Evolutionary conservation across 495 filamentous ascomycete genomes (phyloP), one percentile per base, ranked within the genome.

Genomic region (Neurospora pannonica): DNA sequence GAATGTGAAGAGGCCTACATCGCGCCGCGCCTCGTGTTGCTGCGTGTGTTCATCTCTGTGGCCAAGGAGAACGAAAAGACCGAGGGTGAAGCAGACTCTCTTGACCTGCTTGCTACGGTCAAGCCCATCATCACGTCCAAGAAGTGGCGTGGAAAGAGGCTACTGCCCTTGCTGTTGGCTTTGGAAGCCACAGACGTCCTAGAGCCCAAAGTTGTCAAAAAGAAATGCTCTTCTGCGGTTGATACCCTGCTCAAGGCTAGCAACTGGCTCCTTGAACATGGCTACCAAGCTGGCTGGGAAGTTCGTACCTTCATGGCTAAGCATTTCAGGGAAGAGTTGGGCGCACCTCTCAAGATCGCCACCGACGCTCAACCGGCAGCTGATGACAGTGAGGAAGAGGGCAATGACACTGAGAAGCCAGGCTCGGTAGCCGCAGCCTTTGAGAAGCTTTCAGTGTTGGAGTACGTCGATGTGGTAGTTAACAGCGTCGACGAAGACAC

Each of bases 301-400:
- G 43, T 84, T 3, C 80, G 80, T 37, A 80, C 73, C 42, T 86
- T 85, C 72, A 73, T 86, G 31, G 74, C 81, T 2, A 78, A 75
- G 48, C 77, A 83, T 67, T 78, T 80, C 62, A 70, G 71, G 1
- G 74, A 79, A 19, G 54, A 74, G 2, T 40, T 79, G 4, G 72
- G 17, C 11, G 73, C 72, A 0, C 76, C 79, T 0, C 71, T 82
- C 28, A 74, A 77, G 42, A 74, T 78, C 17, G 75, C 48, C 31
- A 70, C 79, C 19, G 43, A 69, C 4, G 71, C 34, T 38, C 72
- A 73, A 38, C 17, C 38, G 0, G 11, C 19, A n/a, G 36, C 21
- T 1, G 46, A 69, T 17, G 38, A 69, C 24, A n/a, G 28, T 2
- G 71, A 71, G 2, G 36, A 73, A 24, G 71, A 72, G 28, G n/a